Evolutionary conservation across 371 early-diverging fungal species (phyloP).

Genomic region (Mucor piriformis): DNA sequence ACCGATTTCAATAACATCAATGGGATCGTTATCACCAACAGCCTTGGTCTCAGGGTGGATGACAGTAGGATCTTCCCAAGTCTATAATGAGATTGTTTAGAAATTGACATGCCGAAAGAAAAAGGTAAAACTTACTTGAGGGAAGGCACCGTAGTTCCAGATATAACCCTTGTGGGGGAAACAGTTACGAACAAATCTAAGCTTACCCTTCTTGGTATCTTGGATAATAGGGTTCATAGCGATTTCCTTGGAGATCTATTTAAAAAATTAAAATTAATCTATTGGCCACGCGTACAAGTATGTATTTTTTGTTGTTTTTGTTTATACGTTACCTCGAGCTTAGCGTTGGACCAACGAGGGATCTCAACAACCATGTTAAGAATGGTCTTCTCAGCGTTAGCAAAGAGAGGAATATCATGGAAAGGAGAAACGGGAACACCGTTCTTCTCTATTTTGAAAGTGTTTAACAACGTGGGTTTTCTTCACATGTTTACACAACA

Average conservation of each 20-base stretch:
- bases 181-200: constrained; percentile 90
- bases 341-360: constrained; percentile 95
- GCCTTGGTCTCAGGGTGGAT: constrained; percentile 80
- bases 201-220: constrained; percentile 94
- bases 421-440: constrained; percentile 79
- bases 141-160: constrained; percentile 97
- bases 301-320: not conserved
- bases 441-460: constrained; percentile 31
- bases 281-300: not conserved
- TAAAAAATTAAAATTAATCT: not conserved
- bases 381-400: constrained; percentile 72
- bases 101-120: not conserved
- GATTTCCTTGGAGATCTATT: constrained; percentile 77
- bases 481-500: not conserved
- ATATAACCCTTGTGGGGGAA: constrained; percentile 97
- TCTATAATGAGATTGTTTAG: constrained; percentile 39
- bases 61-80: constrained; percentile 93
- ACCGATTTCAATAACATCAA: constrained; percentile 97
- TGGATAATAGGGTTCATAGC: constrained; percentile 94
- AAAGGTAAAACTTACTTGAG: constrained; percentile 49
- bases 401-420: constrained; percentile 92
- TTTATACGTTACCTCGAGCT: constrained; percentile 93
- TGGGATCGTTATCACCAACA: constrained; percentile 94
- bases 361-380: constrained; percentile 94
- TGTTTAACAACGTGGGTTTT: no score